Evolutionary conservation across 768 basidiomycete species (phyloP), one percentile per base, ranked within the genome.

Genomic region (Hygrophorus pudorinus): DNA sequence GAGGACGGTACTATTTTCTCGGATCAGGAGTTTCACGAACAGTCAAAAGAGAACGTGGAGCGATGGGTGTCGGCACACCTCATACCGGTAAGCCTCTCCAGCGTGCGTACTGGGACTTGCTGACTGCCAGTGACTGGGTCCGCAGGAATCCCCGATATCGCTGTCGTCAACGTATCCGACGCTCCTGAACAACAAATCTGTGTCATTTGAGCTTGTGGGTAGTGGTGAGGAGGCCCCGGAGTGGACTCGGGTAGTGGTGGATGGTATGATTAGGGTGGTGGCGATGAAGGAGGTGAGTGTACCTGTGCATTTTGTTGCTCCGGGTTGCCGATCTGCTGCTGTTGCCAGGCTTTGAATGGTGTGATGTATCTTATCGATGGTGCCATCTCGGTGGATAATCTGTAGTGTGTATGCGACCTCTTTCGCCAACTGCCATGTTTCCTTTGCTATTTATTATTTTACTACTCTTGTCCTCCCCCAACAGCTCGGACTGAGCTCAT

Each of bases 31-130:
- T 78, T 74, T 31, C 81, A 90, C 45, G 62, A 62, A 9, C 56
- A 54, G 36, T 75, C 79, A 5, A 79, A 66, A 62, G 63, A 62
- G 51, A 86, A 90, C 52, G 83, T 93, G 10, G 73, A 81, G 52
- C 70, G 69, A 41, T 94, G 90, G 85, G 71, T 93, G 0, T 76
- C 79, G 1, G 81, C 81, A 2, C 91, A 92, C 55, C 78, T 93
- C 47, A 74, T 94, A 42, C 84, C 88, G 4, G 90, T 91, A 57
- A 17, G 64, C 50, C 24, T 9, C 14, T 17, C 30, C 29, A 3
- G 30, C 42, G 20, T 10, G 33, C 29, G 41, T 16, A 41, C 16
- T 21, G 27, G 27, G 14, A 28, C 29, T 28, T 33, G 20, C 20
- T 42, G n/a, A 27, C 29, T 2, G 20, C 14, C 27, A 20, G 12